Evolutionary conservation across 371 early-diverging fungal species (phyloP).

Genomic region (Syncephalastrum monosporum): DNA sequence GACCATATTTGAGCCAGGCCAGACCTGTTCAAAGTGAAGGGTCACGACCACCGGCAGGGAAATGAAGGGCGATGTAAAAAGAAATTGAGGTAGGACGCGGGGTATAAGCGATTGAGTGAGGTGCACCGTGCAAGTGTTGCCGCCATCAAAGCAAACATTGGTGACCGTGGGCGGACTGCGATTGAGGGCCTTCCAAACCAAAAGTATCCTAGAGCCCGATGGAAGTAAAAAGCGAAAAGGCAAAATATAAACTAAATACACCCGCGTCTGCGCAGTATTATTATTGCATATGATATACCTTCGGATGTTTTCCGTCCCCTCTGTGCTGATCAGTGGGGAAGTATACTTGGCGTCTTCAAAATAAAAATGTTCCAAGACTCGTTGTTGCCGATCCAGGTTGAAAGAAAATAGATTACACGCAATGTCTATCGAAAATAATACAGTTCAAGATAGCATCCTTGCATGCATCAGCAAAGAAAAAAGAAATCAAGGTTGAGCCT

Average conservation of each 20-base stretch:
- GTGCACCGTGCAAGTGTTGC: conserved; percentile 15
- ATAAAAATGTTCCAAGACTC: conserved; percentile 41
- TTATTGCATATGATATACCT: conserved; percentile 14
- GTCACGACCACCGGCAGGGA: conserved; percentile 20
- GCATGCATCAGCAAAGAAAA: background rate
- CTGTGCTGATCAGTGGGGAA: conserved; percentile 51
- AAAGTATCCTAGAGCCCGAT: conserved; percentile 27
- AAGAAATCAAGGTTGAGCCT: conserved; percentile 5
- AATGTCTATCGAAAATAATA: conserved; percentile 23
- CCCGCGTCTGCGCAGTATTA: background rate
- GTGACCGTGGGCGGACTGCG: conserved; percentile 18
- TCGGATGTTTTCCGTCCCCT: conserved; percentile 54
- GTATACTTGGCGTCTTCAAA: conserved; percentile 32
- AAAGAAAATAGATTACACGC: conserved; percentile 38
- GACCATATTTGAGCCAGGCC: conserved; percentile 7
- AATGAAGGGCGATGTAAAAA: conserved; percentile 1
- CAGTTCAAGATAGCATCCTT: background rate
- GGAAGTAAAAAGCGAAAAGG: conserved; percentile 13
- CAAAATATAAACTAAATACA: no score
- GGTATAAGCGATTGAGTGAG: conserved; percentile 26
- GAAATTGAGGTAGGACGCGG: conserved; percentile 16
- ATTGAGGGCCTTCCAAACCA: conserved; percentile 28
- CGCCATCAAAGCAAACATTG: conserved; percentile 23
- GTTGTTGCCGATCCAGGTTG: conserved; percentile 30
- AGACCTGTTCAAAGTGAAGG: conserved; percentile 17